These are phyloP conservation scores for Ustilago trichophora DNA, from an alignment of 1,284 basidiomycete species.

Conservation along the genomic window DNA sequence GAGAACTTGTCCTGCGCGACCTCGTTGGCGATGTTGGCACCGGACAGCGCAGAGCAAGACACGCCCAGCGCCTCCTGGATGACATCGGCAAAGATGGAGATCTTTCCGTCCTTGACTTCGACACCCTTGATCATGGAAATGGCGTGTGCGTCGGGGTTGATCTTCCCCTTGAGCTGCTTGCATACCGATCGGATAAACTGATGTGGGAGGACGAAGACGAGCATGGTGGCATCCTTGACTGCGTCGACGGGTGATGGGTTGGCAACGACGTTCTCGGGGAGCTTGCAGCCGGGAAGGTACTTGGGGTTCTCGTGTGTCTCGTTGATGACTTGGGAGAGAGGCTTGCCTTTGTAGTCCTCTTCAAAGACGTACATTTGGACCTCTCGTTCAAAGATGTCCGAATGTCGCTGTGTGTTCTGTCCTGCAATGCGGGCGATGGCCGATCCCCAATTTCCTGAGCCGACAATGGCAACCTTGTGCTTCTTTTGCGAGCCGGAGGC, in stretches of 20 bases:
- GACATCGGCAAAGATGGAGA: slow-evolving; percentile 72
- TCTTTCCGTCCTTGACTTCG: slow-evolving; percentile 68
- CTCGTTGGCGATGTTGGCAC: slow-evolving; percentile 73
- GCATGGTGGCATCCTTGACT: slow-evolving; percentile 70
- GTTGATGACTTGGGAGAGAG: slow-evolving; percentile 72
- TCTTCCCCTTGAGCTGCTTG: slow-evolving; percentile 59
- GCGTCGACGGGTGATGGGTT: slow-evolving; percentile 70
- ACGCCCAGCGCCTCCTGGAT: slow-evolving; percentile 71
- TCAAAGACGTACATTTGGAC: slow-evolving; percentile 64
- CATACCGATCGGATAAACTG: slow-evolving; percentile 67
- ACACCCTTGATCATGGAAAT: slow-evolving; percentile 67
- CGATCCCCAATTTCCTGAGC: slow-evolving; percentile 70
- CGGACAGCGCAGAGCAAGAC: slow-evolving; percentile 71
- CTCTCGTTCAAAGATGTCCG: slow-evolving; percentile 63
- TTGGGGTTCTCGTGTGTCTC: slow-evolving; percentile 72
- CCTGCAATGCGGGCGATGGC: slow-evolving; percentile 72
- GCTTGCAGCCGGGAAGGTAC: slow-evolving; percentile 70
- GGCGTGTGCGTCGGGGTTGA: slow-evolving; percentile 61
- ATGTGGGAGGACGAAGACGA: slow-evolving; percentile 72
- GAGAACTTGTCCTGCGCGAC: slow-evolving; percentile 70
- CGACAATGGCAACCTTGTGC: slow-evolving; percentile 72
- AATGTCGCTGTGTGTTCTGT: slow-evolving; percentile 68
- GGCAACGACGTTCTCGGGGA: slow-evolving; percentile 71
- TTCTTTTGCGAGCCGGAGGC: slow-evolving; percentile 58
- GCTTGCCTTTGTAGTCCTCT: slow-evolving; percentile 69